These are phyloP conservation scores for Kwoniella sp. DNA, from an alignment of 768 basidiomycete species.

Conservation along the genomic window DNA sequence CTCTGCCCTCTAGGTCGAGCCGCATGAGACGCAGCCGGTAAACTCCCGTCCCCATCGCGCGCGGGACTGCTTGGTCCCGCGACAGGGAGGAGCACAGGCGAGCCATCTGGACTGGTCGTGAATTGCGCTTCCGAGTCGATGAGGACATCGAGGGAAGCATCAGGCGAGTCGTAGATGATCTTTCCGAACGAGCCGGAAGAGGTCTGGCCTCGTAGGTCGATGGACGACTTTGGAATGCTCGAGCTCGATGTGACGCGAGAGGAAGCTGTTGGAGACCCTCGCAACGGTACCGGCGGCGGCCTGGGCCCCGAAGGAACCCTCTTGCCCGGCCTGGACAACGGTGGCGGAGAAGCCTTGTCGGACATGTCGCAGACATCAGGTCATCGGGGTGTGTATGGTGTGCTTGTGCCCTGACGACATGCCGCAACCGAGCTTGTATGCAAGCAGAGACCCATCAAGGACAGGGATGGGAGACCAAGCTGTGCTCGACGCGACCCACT, in stretches of 20 bases:
- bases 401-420: no score
- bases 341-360: slow-evolving; percentile 6
- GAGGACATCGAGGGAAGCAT: slow-evolving; percentile 13
- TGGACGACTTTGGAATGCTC: not conserved
- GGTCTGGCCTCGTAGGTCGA: not conserved
- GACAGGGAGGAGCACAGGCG: slow-evolving; percentile 6
- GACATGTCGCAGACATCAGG: no score
- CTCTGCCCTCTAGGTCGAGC: not conserved
- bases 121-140: slow-evolving; percentile 22
- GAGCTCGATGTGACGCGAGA: not conserved
- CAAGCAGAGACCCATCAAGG: no score
- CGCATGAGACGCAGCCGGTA: not conserved
- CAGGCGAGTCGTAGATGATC: not conserved
- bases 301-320: slow-evolving; percentile 14
- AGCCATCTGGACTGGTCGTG: slow-evolving; percentile 21
- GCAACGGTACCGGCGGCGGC: slow-evolving; percentile 10
- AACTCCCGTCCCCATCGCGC: no score
- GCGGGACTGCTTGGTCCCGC: no score
- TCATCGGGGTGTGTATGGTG: no score
- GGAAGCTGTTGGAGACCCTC: slow-evolving; percentile 7
- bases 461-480: no score
- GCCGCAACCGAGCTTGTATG: no score
- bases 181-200: slow-evolving; percentile 4
- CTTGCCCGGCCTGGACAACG: not conserved
- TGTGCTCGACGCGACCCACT: no score